Evolutionary conservation across 1,139 yeast genomes (phyloP).

Genomic region (Debaryomyces sp.): DNA sequence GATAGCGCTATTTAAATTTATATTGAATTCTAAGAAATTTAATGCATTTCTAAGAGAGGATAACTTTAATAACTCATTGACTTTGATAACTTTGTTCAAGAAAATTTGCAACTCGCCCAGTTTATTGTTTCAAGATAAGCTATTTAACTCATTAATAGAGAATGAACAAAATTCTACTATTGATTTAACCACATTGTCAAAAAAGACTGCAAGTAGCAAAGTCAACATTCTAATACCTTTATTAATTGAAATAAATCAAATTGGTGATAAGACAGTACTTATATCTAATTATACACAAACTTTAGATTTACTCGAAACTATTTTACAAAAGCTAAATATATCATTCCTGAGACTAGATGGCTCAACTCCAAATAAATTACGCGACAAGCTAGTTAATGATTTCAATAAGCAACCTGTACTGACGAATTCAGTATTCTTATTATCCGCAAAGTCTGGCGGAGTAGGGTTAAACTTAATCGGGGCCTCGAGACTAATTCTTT

Average conservation of each 20-base stretch:
- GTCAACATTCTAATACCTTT: conserved; percentile 56
- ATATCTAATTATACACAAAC: conserved; percentile 92
- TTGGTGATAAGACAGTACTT: conserved; percentile 77
- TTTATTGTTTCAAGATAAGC: conserved; percentile 49
- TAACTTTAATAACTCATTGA: conserved; percentile 42
- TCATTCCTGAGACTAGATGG: conserved; percentile 79
- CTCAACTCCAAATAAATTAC: conserved; percentile 63
- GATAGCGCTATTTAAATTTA: conserved; percentile 51
- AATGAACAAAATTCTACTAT: background rate
- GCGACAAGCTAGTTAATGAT: conserved; percentile 66
- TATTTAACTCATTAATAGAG: conserved; percentile 25
- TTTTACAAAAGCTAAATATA: conserved; percentile 54
- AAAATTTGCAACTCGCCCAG: conserved; percentile 43
- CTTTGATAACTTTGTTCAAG: conserved; percentile 72
- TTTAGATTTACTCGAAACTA: conserved; percentile 68
- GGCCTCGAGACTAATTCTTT: conserved; percentile 80
- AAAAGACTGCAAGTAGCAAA: conserved; percentile 54
- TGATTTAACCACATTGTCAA: conserved; percentile 16
- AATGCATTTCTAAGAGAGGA: conserved; percentile 32
- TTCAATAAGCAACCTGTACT: conserved; percentile 59
- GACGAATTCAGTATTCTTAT: conserved; percentile 62
- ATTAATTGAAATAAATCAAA: conserved; percentile 40
- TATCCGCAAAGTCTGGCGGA: conserved; percentile 95
- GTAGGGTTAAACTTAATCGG: conserved; percentile 89
- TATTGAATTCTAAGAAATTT: conserved; percentile 49